Evolutionary conservation across 805 yeast species (phyloP), one percentile per base, ranked within the genome.

Genomic region (Candida succiphila): DNA sequence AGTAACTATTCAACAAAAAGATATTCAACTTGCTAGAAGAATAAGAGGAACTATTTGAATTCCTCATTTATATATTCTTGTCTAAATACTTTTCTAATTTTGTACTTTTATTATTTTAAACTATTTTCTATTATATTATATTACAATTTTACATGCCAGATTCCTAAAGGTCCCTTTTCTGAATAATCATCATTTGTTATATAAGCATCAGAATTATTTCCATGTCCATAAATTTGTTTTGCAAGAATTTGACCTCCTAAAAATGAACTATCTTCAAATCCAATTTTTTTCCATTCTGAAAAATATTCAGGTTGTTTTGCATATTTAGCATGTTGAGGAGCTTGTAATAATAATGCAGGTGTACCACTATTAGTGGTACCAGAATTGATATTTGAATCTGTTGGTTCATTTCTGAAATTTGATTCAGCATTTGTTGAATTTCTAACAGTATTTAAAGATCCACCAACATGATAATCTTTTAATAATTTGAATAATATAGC

Each of bases 221-320:
- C 69, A 33, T 67, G 65, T 7, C 78, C 73, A 50, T 82, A 88
- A 12, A 84, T 72, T 60, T 86, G 95, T 56, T 84, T 86, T 15
- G 95, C 75, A 29, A 85, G 79, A 31, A 88, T 82, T 56, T 86
- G 84, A 3, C 83, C 94, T 2, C 97, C 97, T 40, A 88, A 60
- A 50, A 88, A 85, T 37, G 75, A 67, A 22, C 79, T 73, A 44
- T 84, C 87, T 37, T 79, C 77, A 70, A 80, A 78, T 1, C 89
- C 87, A 25, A 59, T 57, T 53, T 74, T 75, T 58, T 88, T 88
- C 96, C 96, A 89, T 44, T 85, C 95, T 1, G 95, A 84, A 59
- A 89, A 89, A 56, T 89, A 88, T 36, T 89, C 97, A 0, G 96
- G 94, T 54, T 75, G 69, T 46, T 79, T 78, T 18, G 78, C 75